These are phyloP conservation scores for Globisporangium ultimum DNA, from an alignment of 352 stramenopile species.

Conservation along the genomic window DNA sequence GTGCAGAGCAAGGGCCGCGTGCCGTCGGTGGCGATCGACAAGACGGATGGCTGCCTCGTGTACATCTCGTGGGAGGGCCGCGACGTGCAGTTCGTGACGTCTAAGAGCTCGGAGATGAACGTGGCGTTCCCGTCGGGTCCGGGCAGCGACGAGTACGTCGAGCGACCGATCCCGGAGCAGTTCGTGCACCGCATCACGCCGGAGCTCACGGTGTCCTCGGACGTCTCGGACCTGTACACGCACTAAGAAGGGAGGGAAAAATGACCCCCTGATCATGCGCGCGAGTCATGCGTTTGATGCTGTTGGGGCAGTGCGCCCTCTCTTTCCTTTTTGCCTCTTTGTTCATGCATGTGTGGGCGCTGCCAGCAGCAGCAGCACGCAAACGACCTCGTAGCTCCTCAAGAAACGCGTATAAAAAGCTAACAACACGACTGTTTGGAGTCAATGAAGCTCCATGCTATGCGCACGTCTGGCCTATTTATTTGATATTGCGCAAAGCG, in stretches of 20 bases:
- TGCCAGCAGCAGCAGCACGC: no score
- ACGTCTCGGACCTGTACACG: slow-evolving; percentile 95
- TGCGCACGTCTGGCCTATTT: no score
- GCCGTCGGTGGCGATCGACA: slow-evolving; percentile 97
- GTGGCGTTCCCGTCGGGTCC: slow-evolving; percentile 90
- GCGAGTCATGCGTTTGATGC: neutral
- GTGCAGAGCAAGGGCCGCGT: slow-evolving; percentile 93
- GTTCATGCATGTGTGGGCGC: neutral
- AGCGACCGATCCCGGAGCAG: slow-evolving; percentile 97
- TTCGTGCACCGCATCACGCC: slow-evolving; percentile 93
- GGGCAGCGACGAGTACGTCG: slow-evolving; percentile 89
- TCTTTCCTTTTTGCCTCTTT: neutral
- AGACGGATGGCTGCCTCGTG: slow-evolving; percentile 96
- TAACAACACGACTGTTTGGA: no score
- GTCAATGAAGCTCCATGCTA: no score
- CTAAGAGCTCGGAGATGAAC: slow-evolving; percentile 97
- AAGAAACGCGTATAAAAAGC: no score
- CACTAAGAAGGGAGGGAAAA: slow-evolving; percentile 50
- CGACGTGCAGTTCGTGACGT: slow-evolving; percentile 91
- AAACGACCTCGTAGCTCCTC: no score
- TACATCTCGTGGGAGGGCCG: slow-evolving; percentile 94
- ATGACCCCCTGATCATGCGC: no score
- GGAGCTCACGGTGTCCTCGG: slow-evolving; percentile 83
- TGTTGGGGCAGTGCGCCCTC: neutral
- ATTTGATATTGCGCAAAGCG: no score